Evolutionary conservation across 331 rosid species (phyloP).

Genomic region (Quercus tomentella): DNA sequence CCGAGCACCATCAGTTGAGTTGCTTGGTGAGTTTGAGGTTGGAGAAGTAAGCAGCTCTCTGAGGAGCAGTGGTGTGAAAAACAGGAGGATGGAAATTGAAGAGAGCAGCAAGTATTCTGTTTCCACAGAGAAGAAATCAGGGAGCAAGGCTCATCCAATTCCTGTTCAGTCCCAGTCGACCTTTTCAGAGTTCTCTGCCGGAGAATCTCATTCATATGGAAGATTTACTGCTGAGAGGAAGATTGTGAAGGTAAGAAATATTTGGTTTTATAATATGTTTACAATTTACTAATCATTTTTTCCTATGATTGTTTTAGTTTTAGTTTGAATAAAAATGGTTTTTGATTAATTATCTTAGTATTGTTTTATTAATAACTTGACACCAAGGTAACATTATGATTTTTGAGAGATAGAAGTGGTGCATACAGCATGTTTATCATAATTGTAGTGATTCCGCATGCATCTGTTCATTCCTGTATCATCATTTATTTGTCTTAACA

Average conservation of each 20-base stretch:
- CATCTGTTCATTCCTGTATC: no score
- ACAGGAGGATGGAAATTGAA: conserved; percentile 13
- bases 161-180: conserved; percentile 8
- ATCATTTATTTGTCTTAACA: no score
- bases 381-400: no score
- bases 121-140: conserved; percentile 7
- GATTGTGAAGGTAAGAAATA: conserved; percentile 20
- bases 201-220: conserved; percentile 16
- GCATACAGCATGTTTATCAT: no score
- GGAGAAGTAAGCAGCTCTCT: conserved; percentile 22
- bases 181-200: conserved; percentile 21
- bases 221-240: conserved; percentile 27
- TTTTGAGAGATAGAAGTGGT: no score
- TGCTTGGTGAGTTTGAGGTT: conserved; percentile 42
- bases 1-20: conserved; percentile 34
- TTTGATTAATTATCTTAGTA: no score
- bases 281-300: no score
- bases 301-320: no score
- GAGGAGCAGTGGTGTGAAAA: conserved; percentile 2
- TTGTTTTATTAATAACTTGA: no score
- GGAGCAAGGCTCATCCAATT: conserved; percentile 18
- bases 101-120: conserved; percentile 21
- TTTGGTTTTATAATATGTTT: neutral
- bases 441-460: no score
- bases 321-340: no score